These are phyloP conservation scores for Tetrahymena malaccensis DNA, from an alignment of 73 alveolate species.

Conservation along the genomic window DNA sequence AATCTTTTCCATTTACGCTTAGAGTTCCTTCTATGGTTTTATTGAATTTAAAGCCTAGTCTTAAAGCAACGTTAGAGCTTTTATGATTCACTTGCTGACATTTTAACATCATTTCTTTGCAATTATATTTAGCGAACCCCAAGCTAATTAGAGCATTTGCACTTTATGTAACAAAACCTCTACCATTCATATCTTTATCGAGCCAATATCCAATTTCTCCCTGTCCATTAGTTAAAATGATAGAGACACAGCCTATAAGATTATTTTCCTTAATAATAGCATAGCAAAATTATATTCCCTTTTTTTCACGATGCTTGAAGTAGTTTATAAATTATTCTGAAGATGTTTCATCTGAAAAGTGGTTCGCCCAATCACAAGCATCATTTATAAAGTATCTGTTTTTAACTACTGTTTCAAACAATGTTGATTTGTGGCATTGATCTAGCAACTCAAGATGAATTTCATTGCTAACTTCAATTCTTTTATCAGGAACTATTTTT, in stretches of 20 bases:
- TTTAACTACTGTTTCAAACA: not conserved
- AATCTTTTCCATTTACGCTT: not conserved
- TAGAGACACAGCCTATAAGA: not conserved
- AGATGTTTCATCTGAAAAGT: not conserved
- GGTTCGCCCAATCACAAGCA: not conserved
- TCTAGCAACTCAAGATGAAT: not conserved
- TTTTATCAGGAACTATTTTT: not conserved
- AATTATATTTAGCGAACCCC: not conserved
- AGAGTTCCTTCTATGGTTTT: not conserved
- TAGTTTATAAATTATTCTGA: not conserved
- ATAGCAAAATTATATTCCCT: not conserved
- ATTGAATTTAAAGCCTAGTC: not conserved
- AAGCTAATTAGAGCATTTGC: not conserved
- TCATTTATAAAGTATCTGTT: not conserved
- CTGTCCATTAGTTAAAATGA: not conserved
- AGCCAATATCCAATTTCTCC: not conserved
- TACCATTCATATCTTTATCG: not conserved
- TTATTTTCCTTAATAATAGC: not conserved
- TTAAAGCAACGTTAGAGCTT: not conserved
- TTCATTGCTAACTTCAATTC: not conserved
- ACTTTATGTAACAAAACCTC: not conserved
- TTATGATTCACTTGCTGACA: not conserved
- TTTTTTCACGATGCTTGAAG: not conserved
- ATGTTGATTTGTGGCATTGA: not conserved
- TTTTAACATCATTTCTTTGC: not conserved